These are phyloP conservation scores for Penicillium sp. DNA, from an alignment of 2,329 filamentous ascomycete species.

Conservation along the genomic window DNA sequence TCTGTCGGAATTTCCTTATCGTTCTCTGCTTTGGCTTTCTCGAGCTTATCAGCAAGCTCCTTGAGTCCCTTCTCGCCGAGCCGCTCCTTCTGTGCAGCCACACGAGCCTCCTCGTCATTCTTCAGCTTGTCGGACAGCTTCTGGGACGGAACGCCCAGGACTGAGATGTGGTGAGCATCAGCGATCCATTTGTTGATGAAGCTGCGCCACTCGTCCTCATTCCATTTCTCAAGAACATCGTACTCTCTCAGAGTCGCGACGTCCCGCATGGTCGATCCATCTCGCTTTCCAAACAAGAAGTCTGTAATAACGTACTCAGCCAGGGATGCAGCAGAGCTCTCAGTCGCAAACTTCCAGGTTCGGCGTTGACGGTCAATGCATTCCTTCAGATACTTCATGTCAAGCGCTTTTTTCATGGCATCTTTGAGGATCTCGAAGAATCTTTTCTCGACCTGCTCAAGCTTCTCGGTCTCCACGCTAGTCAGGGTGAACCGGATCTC, in stretches of 20 bases:
- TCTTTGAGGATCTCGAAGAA: constrained; percentile 79
- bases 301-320: constrained; percentile 82
- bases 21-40: constrained; percentile 80
- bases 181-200: constrained; percentile 80
- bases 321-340: constrained; percentile 74
- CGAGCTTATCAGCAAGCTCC: constrained; percentile 66
- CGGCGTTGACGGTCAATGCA: constrained; percentile 77
- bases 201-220: constrained; percentile 71
- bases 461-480: constrained; percentile 78
- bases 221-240: constrained; percentile 70
- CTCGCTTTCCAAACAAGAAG: constrained; percentile 79
- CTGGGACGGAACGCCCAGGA: constrained; percentile 79
- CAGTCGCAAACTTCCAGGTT: constrained; percentile 75
- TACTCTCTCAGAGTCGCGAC: constrained; percentile 51
- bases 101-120: constrained; percentile 67
- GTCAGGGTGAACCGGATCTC: constrained; percentile 82
- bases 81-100: constrained; percentile 70
- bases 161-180: constrained; percentile 78
- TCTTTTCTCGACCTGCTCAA: constrained; percentile 75
- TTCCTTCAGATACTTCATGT: constrained; percentile 85
- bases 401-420: constrained; percentile 67
- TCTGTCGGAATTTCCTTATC: constrained; percentile 77
- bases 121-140: constrained; percentile 76
- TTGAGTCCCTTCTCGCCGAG: constrained; percentile 78
- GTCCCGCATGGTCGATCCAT: constrained; percentile 68